Percentiles rank a stretch among this genome's conserved stretches.
Conservation (phyloP, 805 yeast species). For the Dipodascopsis tothii region DNA sequence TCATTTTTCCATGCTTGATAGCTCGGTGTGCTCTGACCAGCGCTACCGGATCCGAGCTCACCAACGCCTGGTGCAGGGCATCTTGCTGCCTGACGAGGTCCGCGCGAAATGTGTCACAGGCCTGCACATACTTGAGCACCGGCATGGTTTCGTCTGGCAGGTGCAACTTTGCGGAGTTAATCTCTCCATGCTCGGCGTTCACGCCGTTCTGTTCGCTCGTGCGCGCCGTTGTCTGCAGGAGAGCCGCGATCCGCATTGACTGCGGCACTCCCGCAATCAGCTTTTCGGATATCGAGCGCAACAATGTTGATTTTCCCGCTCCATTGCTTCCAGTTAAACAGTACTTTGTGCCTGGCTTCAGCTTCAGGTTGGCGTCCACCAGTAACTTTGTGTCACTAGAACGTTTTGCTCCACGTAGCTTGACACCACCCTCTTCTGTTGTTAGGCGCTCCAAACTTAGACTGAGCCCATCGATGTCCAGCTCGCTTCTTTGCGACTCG, state of each 20-base stretch:
- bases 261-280: slow-evolving; percentile 2
- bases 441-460: not conserved
- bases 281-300: not conserved
- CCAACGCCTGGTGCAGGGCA: not conserved
- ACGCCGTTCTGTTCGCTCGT: not conserved
- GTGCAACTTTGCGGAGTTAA: too few relatives aligned
- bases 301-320: slow-evolving; percentile 1
- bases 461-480: slow-evolving; percentile 1
- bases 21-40: not conserved
- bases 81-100: not conserved
- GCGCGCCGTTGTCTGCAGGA: not conserved
- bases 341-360: not conserved
- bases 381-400: not conserved
- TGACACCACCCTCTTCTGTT: not conserved
- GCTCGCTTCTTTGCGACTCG: not conserved
- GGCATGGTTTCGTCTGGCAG: too few relatives aligned
- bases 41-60: not conserved
- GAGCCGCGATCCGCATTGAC: not conserved
- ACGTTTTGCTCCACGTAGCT: too few relatives aligned
- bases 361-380: not conserved
- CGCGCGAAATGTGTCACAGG: not conserved
- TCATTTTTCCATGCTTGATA: not conserved
- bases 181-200: not conserved
- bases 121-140: slow-evolving; percentile 1
- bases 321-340: slow-evolving; percentile 2